Conservation (phyloP, 495 filamentous ascomycete species). For the Penicillium verhagenii region DNA sequence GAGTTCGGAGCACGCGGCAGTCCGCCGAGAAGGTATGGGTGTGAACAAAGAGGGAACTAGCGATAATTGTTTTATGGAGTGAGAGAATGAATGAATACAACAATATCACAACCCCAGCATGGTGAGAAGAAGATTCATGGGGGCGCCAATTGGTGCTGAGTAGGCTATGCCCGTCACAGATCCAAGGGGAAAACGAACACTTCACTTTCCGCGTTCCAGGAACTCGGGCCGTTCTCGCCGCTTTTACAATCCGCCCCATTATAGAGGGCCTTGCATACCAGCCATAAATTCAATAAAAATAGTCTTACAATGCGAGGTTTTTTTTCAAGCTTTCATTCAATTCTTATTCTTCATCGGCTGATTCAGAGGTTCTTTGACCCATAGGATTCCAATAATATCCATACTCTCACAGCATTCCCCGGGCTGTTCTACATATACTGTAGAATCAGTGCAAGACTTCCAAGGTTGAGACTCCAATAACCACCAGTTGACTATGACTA, state of each 20-base stretch:
- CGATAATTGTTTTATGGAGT: neutral
- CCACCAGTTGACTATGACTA: too few relatives aligned
- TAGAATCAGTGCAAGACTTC: too few relatives aligned
- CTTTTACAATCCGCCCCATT: conserved; percentile 8
- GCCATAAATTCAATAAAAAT: too few relatives aligned
- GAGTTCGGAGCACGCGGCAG: neutral
- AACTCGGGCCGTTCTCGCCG: conserved; percentile 10
- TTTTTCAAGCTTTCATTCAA: neutral
- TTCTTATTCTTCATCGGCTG: too few relatives aligned
- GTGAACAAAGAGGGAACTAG: neutral
- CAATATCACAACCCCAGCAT: conserved; percentile 7
- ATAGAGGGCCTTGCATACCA: neutral
- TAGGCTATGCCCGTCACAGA: conserved; percentile 8
- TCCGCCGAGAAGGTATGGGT: conserved; percentile 2
- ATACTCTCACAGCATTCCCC: too few relatives aligned
- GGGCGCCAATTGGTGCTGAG: conserved; percentile 10
- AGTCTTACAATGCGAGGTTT: too few relatives aligned
- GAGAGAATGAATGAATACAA: conserved; percentile 3
- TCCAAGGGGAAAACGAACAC: conserved; percentile 6
- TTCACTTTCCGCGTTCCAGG: conserved; percentile 12
- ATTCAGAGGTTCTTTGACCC: too few relatives aligned
- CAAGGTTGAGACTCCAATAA: too few relatives aligned
- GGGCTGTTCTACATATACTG: too few relatives aligned
- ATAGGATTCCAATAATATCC: too few relatives aligned
- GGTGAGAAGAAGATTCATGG: conserved; percentile 1